Conservation (phyloP, 257 asterid species). For the Solanum acaule region DNA sequence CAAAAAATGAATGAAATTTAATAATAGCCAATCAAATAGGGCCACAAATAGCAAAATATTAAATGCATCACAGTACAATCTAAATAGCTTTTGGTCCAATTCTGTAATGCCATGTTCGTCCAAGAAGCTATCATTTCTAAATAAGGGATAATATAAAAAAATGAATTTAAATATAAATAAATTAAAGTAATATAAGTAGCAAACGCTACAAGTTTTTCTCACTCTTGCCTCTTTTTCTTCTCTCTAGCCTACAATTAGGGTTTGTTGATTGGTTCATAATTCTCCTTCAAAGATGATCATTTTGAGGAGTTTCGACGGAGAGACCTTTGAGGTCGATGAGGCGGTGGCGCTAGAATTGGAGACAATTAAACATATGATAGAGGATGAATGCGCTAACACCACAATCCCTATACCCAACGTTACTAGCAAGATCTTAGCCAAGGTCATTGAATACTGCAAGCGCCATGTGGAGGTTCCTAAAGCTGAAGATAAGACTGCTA, state of each 20-base stretch:
- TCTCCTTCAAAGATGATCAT: conserved; percentile 7
- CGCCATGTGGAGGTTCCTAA: conserved; percentile 16
- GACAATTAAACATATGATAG: conserved; percentile 36
- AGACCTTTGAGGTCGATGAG: conserved; percentile 27
- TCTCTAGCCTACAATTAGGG: background rate
- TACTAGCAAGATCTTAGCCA: conserved; percentile 21
- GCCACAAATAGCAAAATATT: no score
- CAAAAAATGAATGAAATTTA: no score
- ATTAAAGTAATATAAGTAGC: no score
- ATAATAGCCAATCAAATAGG: no score
- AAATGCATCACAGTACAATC: no score
- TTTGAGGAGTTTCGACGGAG: conserved; percentile 25
- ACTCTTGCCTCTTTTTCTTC: background rate
- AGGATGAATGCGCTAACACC: conserved; percentile 32
- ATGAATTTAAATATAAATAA: no score
- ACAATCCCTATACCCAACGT: conserved; percentile 30
- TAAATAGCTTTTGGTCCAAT: no score
- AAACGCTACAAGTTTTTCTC: background rate
- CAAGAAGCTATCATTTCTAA: no score
- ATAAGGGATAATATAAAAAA: no score
- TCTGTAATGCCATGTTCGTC: no score
- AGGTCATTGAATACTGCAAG: conserved; percentile 39
- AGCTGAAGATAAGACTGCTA: background rate
- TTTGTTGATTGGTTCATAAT: background rate
- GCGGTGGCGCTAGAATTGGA: conserved; percentile 23